Base-by-base conservation (phyloP, 202 grass and related monocot species). In the Saccharum hybrid region DNA sequence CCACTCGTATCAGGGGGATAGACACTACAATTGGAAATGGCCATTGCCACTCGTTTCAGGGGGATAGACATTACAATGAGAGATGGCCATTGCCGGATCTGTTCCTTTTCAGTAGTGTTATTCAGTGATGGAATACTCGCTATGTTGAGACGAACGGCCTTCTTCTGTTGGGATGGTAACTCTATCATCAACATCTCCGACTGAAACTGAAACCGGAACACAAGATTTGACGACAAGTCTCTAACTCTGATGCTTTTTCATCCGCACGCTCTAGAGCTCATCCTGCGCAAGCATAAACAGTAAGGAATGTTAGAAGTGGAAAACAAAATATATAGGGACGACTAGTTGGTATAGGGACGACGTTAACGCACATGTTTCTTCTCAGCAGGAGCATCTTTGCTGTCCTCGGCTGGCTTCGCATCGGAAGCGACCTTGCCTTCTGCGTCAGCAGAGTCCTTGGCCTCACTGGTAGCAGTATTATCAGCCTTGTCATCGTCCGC, bases 401-500 rank as follows among this genome's bases (percentile, higher is more conserved):
- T 30, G 68, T 66, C 84, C 36, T 62, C 23, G 5, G 6, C 51
- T 15, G 1, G 48, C 48, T 52, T 52, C 16, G 7, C 51, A 54
- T 54, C 16, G 19, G 51, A 2, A 54, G 5, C 48, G 5, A 52
- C 15, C 48, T 52, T 52, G 48, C 48, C 48, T 52, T 52, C 15
- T 52, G 15, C 15, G 15, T 52, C 48, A 52, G 48, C 52, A n/a
- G 52, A n/a, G 52, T n/a, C 6, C 52, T 56, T 56, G 7, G 36
- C 45, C 7, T 54, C 60, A 39, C 82, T 80, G 6, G 74, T 63
- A 0, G 13, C 15, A 4, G 1, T 18, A 56, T n/a, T n/a, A 2
- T 79, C 68, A 37, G 39, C 72, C 14, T 60, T 67, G 46, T 81
- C 81, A 66, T 68, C 65, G 26, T 72, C 79, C 0, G 43, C 52